Percentiles rank a stretch among this genome's conserved stretches.
Conservation (phyloP, 2,329 filamentous ascomycete species). For the Penicillium sp. region DNA sequence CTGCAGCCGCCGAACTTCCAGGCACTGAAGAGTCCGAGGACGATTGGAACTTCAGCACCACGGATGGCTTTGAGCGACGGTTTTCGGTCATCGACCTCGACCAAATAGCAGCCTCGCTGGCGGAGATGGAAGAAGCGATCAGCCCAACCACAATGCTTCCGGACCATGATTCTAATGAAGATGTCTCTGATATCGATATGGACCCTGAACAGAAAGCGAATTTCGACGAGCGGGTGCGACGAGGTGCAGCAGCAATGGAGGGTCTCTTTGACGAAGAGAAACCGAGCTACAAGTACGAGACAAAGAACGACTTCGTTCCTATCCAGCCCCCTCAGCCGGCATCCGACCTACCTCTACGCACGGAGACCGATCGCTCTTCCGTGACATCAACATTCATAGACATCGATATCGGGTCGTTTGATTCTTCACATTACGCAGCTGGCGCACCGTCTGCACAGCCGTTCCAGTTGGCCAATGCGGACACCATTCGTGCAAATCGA, state of each 20-base stretch:
- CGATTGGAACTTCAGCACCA: slow-evolving; percentile 71
- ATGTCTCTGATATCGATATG: slow-evolving; percentile 42
- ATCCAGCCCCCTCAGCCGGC: slow-evolving; percentile 50
- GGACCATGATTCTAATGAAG: slow-evolving; percentile 39
- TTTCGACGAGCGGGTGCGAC: slow-evolving; percentile 62
- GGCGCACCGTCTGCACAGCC: slow-evolving; percentile 57
- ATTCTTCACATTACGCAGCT: slow-evolving; percentile 58
- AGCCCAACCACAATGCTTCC: slow-evolving; percentile 38
- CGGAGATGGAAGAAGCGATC: slow-evolving; percentile 50
- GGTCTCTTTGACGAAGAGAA: slow-evolving; percentile 63
- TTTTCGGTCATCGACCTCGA: slow-evolving; percentile 56
- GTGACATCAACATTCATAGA: slow-evolving; percentile 57
- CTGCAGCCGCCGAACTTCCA: slow-evolving; percentile 60
- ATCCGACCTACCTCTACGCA: slow-evolving; percentile 62
- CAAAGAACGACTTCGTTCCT: slow-evolving; percentile 57
- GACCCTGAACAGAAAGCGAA: slow-evolving; percentile 56
- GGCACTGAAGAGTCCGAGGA: slow-evolving; percentile 54
- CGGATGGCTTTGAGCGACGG: slow-evolving; percentile 63
- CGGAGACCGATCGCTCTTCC: slow-evolving; percentile 54
- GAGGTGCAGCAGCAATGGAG: slow-evolving; percentile 62
- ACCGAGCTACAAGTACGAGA: slow-evolving; percentile 65
- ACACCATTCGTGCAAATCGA: slow-evolving; percentile 63
- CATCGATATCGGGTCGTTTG: slow-evolving; percentile 63
- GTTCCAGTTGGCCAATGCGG: slow-evolving; percentile 58
- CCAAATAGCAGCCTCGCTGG: slow-evolving; percentile 55